Base-by-base conservation (phyloP, 2,329 filamentous ascomycete genomes). In the Aspergillus puulaauensis region DNA sequence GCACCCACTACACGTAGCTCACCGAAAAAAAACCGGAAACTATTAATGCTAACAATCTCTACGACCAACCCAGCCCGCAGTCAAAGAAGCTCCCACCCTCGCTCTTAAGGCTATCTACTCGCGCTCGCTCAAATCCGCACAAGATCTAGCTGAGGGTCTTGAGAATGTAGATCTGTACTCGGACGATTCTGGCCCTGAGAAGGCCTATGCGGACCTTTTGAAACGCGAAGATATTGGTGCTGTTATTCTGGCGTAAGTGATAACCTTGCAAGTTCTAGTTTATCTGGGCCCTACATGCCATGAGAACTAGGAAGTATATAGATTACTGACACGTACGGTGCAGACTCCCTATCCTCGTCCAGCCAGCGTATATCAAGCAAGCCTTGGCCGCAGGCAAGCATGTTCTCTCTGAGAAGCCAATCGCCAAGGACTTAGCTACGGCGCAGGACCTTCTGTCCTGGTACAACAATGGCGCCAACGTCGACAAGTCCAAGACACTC, bases 51-150 rank as follows among this genome's bases (percentile, higher is more conserved):
- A 48, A 35, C 31, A 15, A 17, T 0, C 1, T 21, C 5, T n/a
- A 37, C 15, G 5, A 15, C 4, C 45, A 21, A 48, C 49, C 52
- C 57, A 81, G 78, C 83, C 83, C 3, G 82, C 82, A 2, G 75
- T 86, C 27, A 72, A 78, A 64, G 77, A 76, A 17, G 74, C 77
- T 21, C 61, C 73, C 24, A 66, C 67, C 35, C 71, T 86, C 9
- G 64, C 69, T 3, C 72, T 86, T 35, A 83, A 82, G 67, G 84
- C 84, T 17, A 76, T 86, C 59, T 86, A 84, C 70, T 86, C 83
- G n/a, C 80, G 83, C 46, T 82, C 81, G 6, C 70, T 82, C 8
- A 76, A 78, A 40, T 85, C 83, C 4, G 83, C 83, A n/a, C 67
- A 80, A 57, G 67, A 64, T 3, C 73, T 82, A 11, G 67, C 70